phyloP scores from a whole-genome alignment of 2,329 filamentous ascomycete genomes.

The Aspergillus fumigatiaffinis region DNA sequence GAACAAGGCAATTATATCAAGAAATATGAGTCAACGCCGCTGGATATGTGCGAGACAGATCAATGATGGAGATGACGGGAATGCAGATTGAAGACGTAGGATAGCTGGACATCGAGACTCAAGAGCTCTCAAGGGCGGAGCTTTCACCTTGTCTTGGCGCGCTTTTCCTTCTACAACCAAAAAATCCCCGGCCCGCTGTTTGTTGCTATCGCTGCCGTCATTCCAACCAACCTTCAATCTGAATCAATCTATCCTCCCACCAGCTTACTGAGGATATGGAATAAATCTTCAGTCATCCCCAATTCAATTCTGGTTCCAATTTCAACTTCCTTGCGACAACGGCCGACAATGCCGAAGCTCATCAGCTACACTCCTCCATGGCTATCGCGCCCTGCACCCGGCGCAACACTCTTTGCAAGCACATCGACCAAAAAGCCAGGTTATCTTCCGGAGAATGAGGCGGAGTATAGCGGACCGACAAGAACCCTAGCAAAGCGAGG shows the following conservation, averaged over 20 bases:
- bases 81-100: background rate
- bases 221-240: background rate
- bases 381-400: slow-evolving; percentile 74
- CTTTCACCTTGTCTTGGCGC: slow-evolving; percentile 15
- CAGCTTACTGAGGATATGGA: background rate
- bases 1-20: background rate
- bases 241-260: background rate
- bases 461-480: slow-evolving; percentile 37
- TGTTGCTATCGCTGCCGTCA: background rate
- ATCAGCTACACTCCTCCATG: slow-evolving; percentile 81
- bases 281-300: background rate
- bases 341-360: slow-evolving; percentile 71
- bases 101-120: background rate
- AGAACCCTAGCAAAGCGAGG: slow-evolving; percentile 74
- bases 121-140: background rate
- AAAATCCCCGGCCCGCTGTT: slow-evolving; percentile 7
- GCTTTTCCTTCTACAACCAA: slow-evolving; percentile 3
- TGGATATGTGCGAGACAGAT: background rate
- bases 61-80: background rate
- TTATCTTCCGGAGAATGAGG: slow-evolving; percentile 18
- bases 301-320: background rate
- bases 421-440: slow-evolving; percentile 40
- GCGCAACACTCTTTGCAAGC: slow-evolving; percentile 70
- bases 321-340: background rate
- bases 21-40: background rate